Base-by-base conservation (phyloP, 1,139 yeast genomes). In the Yamadazyma diospyri region DNA sequence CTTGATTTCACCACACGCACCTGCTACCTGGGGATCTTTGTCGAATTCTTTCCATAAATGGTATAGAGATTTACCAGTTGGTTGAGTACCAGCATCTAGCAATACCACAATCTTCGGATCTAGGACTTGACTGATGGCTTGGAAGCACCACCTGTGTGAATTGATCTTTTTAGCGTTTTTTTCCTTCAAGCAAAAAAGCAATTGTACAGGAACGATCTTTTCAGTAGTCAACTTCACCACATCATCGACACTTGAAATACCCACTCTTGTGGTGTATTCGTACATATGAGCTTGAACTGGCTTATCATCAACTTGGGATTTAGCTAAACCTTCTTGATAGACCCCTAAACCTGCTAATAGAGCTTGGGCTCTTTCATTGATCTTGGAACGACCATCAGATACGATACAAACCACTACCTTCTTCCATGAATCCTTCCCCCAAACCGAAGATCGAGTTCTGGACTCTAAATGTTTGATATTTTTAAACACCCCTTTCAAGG, bases 391-490 rank as follows among this genome's bases (percentile, higher is more conserved):
- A 32, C 75, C 75, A 43, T 69, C 75, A 51, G 68, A 59, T 14
- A 69, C 74, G 33, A 69, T 54, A 47, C 74, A 68, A 20, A 69
- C 75, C 18, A 68, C 73, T 15, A 69, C 58, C 41, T 69, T 69
- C 41, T 69, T 69, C 75, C 75, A 69, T 6, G 72, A 64, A 43
- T 67, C 72, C 35, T 63, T 63, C 23, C 75, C 75, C 75, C 75
- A 69, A 15, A 59, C 61, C 2, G 61, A 47, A 12, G 70, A 61
- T 43, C 68, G 53, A 6, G 61, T 56, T 44, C 71, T 55, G 8
- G 72, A 65, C 45, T 67, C 72, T 43, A 69, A 57, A 43, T 69
- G 69, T 46, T 69, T 68, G 42, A 69, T 69, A 43, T 69, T 69
- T 37, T 69, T 68, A 47, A 69, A 67, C 4, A 69, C 67, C 25